Evolutionary conservation across 2,329 filamentous ascomycete species (phyloP).

Genomic region (Lizonia empirigonia): DNA sequence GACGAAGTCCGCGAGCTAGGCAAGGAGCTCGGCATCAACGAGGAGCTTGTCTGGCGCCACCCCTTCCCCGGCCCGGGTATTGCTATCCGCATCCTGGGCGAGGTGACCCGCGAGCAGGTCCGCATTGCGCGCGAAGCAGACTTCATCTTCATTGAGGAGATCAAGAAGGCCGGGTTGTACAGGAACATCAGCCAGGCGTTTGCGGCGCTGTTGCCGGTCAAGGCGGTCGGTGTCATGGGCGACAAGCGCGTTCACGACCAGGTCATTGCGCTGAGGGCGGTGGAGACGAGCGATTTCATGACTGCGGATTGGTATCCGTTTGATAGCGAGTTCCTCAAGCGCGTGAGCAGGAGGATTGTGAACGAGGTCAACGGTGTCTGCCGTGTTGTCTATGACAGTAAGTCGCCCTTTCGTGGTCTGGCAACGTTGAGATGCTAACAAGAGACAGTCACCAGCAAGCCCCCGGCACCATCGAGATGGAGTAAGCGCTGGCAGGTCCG

Average conservation of each 20-base stretch:
- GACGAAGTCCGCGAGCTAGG: slow-evolving; percentile 78
- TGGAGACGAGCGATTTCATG: slow-evolving; percentile 74
- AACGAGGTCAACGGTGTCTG: slow-evolving; percentile 77
- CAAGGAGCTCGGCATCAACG: slow-evolving; percentile 70
- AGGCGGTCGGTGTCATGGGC: slow-evolving; percentile 71
- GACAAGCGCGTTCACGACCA: slow-evolving; percentile 71
- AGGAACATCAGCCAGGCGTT: slow-evolving; percentile 73
- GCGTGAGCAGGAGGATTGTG: slow-evolving; percentile 70
- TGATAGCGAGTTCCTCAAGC: slow-evolving; percentile 66
- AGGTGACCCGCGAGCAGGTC: slow-evolving; percentile 79
- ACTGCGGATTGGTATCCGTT: slow-evolving; percentile 73
- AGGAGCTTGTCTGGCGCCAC: slow-evolving; percentile 78
- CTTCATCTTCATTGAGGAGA: slow-evolving; percentile 77
- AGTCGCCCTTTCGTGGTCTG: slow-evolving; percentile 40
- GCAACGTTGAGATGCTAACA: slow-evolving; percentile 20
- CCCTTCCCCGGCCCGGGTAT: slow-evolving; percentile 79
- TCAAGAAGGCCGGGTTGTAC: slow-evolving; percentile 74
- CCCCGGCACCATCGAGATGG: slow-evolving; percentile 77
- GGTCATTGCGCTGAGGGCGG: slow-evolving; percentile 66
- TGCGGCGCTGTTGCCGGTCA: slow-evolving; percentile 69
- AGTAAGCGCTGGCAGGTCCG: slow-evolving; percentile 56
- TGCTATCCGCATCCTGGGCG: slow-evolving; percentile 80
- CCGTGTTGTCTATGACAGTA: slow-evolving; percentile 71
- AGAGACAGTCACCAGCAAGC: slow-evolving; percentile 65
- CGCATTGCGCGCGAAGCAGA: slow-evolving; percentile 80